Evolutionary conservation across 2,329 filamentous ascomycete species (phyloP).

Genomic region (Arthrobotrys pseudoclavata): DNA sequence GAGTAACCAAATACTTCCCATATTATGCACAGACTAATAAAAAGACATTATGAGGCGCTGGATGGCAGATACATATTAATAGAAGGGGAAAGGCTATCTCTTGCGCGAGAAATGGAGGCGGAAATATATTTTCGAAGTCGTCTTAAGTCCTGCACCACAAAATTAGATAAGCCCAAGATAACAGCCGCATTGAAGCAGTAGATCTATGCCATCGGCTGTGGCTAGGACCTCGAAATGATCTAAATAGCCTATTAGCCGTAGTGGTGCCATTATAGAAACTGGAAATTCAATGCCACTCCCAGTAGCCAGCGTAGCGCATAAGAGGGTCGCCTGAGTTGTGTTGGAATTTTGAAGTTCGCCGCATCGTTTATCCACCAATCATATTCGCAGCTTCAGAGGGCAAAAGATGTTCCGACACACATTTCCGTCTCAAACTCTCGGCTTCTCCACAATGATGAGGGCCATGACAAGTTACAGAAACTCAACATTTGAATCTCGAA

Average conservation of each 20-base stretch:
- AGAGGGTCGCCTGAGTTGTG: conserved; percentile 11
- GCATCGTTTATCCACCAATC: conserved; percentile 59
- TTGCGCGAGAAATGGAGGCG: too few species aligned
- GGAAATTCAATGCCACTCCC: not conserved
- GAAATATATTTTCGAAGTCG: too few species aligned
- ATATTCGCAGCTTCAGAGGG: conserved; percentile 2
- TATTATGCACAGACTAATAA: too few species aligned
- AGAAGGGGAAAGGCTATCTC: too few species aligned
- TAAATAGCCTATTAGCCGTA: conserved; percentile 10
- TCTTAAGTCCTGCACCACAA: too few species aligned
- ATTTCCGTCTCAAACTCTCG: not conserved
- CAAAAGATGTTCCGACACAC: conserved; percentile 50
- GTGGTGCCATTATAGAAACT: conserved; percentile 5
- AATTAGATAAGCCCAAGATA: too few species aligned
- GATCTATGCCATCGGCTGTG: too few species aligned
- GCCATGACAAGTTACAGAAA: not conserved
- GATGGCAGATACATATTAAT: too few species aligned
- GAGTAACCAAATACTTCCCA: too few species aligned
- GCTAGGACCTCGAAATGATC: not conserved
- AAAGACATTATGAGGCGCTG: too few species aligned
- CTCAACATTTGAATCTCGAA: not conserved
- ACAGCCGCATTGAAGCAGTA: too few species aligned
- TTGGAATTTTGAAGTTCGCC: conserved; percentile 41
- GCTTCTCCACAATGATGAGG: not conserved
- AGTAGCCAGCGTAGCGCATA: not conserved